Base-by-base conservation (phyloP, 2,329 filamentous ascomycete genomes). In the Claviceps monticola region DNA sequence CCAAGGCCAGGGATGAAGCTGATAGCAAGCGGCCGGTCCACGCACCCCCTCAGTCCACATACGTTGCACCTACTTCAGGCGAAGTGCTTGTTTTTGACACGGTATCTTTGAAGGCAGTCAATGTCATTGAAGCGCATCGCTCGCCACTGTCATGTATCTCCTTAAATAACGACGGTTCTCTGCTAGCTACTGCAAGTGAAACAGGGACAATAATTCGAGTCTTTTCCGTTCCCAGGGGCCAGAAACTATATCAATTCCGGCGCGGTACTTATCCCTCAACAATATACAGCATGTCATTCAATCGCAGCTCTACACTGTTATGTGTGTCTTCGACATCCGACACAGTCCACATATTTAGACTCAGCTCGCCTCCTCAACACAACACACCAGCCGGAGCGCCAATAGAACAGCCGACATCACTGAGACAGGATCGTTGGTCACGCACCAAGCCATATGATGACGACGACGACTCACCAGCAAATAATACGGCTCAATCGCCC, bases 211-310 rank as follows among this genome's bases (percentile, higher is more conserved):
- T 98, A 55, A 95, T 98, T 57, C 83, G 93, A 16, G 89, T 98
- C 50, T 98, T 98, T 68, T 88, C 88, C 1, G 81, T 98, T 1
- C 93, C 93, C 2, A 82, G 83, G 56, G 93, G 88, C 11, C 84
- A 91, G 62, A 98, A 97, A 67, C 76, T 98, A 17, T 97, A 90
- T 66, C 91, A 98, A 65, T 98, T 98, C 70, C 82, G 93, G 54
- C 82, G 93, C 57, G 93, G 93, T 44, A 96, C 91, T 2, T 96
- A 96, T 68, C 93, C 93, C 0, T 90, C 90, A 1, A 85, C 88
- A 42, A 98, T 98, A 59, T 96, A 90, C 71, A 95, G 89, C 78
- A 96, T 98, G 89, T 95, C 90, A 1, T 98, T 98, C 71, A 98
- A 98, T 67, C 83, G 89, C 48, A 89, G 86, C 54, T 95, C 90